phyloP scores from a whole-genome alignment of 345 rosid species.

The Arabis hirsuta region DNA sequence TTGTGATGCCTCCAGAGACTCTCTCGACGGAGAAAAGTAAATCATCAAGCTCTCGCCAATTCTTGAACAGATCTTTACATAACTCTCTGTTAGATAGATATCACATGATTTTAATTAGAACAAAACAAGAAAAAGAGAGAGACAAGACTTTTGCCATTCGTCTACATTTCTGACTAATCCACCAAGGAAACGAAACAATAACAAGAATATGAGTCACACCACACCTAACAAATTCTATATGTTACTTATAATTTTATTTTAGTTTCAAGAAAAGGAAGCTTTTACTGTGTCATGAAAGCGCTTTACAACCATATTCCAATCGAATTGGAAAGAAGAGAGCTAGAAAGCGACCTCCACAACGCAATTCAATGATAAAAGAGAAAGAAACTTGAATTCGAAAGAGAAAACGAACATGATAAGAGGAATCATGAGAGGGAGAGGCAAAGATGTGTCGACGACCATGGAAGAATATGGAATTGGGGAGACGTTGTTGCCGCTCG shows the following conservation, averaged over 20 bases:
- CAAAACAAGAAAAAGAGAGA: neutral
- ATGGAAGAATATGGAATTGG: conserved; percentile 52
- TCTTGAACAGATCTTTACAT: conserved; percentile 83
- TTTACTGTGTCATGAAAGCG: conserved; percentile 17
- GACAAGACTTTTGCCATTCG: neutral
- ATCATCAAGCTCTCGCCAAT: conserved; percentile 72
- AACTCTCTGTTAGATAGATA: conserved; percentile 53
- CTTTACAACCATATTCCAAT: conserved; percentile 23
- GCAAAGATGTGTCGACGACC: conserved; percentile 62
- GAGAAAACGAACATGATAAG: conserved; percentile 61
- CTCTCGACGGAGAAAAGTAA: conserved; percentile 71
- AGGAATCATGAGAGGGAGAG: conserved; percentile 62
- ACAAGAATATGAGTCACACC: conserved; percentile 10
- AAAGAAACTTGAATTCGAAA: neutral
- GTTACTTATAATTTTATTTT: neutral
- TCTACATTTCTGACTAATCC: neutral
- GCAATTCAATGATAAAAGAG: too few species aligned
- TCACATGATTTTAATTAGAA: conserved; percentile 20
- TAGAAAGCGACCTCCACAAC: too few species aligned
- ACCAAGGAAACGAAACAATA: conserved; percentile 16
- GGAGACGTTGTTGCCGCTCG: conserved; percentile 33
- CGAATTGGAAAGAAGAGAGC: neutral
- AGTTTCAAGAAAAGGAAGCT: conserved; percentile 9
- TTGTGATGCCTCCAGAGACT: conserved; percentile 95
- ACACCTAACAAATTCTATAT: neutral